Conservation (phyloP, 192 early-diverging fungal genomes). For the Allomyces arbusculus region DNA sequence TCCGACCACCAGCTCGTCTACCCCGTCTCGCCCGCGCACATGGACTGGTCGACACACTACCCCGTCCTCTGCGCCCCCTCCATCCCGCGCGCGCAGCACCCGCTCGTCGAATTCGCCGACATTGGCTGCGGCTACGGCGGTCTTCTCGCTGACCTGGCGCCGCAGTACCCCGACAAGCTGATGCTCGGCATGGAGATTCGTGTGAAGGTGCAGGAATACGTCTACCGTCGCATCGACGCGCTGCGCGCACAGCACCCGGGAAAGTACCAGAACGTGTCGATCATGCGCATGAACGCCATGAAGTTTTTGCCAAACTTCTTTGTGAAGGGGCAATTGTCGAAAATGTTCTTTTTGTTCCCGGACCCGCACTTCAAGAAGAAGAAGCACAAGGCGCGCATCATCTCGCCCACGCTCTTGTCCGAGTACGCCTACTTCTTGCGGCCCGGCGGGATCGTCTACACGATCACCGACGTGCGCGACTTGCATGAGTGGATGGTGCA, state of each 20-base stretch:
- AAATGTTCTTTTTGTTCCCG: constrained; percentile 95
- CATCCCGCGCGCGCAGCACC: constrained; percentile 9
- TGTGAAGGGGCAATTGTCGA: constrained; percentile 79
- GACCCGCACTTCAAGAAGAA: constrained; percentile 98
- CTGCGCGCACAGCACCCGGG: constrained; percentile 48
- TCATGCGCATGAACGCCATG: constrained; percentile 97
- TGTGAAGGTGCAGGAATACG: constrained; percentile 81
- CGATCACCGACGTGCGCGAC: constrained; percentile 83
- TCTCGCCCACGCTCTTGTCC: constrained; percentile 66
- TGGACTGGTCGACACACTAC: constrained; percentile 80
- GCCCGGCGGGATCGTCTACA: constrained; percentile 80
- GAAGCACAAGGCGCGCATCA: constrained; percentile 95
- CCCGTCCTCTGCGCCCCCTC: constrained; percentile 35
- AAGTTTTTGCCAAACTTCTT: constrained; percentile 98
- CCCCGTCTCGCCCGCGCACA: constrained; percentile 50
- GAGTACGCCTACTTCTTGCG: constrained; percentile 94
- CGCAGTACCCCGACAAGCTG: constrained; percentile 74
- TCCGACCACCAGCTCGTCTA: constrained; percentile 87
- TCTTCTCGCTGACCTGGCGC: constrained; percentile 62
- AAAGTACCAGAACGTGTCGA: constrained; percentile 87
- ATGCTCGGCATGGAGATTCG: constrained; percentile 99
- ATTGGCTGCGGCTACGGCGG: constrained; percentile 98
- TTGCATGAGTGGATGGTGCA: constrained; percentile 90
- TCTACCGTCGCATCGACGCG: constrained; percentile 71
- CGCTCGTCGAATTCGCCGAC: constrained; percentile 81